phyloP scores from a whole-genome alignment of 169 alveolate species.

The Cryptosporidium viatorum region DNA sequence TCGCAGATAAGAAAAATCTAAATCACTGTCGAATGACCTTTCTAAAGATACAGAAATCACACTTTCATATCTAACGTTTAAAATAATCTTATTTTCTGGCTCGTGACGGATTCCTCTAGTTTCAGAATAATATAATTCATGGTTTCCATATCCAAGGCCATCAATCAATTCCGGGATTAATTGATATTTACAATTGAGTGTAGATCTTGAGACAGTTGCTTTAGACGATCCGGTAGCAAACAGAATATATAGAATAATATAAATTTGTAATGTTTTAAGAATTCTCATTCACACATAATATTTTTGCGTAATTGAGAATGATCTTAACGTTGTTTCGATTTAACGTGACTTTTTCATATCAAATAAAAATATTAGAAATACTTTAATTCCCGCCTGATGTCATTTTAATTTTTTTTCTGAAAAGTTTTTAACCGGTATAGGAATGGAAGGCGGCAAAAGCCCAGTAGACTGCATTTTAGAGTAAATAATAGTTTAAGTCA shows the following conservation, averaged over 20 bases:
- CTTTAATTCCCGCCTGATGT: not conserved
- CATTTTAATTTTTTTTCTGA: not conserved
- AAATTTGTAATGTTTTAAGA: not conserved
- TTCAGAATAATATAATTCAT: constrained; percentile 49
- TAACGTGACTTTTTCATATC: not conserved
- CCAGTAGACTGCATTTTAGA: not conserved
- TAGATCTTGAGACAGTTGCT: constrained; percentile 20
- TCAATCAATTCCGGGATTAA: constrained; percentile 56
- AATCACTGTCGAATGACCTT: constrained; percentile 44
- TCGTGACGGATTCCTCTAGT: constrained; percentile 44
- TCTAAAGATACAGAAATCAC: constrained; percentile 48
- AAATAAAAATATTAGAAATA: not conserved
- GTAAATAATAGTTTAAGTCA: not conserved
- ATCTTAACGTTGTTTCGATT: not conserved
- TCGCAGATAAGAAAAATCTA: constrained; percentile 45
- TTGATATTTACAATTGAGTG: constrained; percentile 58
- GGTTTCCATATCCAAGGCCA: constrained; percentile 44
- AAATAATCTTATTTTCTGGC: constrained; percentile 37
- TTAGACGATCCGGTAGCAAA: not conserved
- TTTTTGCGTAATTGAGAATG: not conserved
- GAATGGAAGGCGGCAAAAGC: not conserved
- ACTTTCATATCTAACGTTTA: constrained; percentile 37
- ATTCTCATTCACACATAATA: constrained; percentile 70
- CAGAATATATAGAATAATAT: not conserved
- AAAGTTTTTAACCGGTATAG: constrained; percentile 4